Evolutionary conservation across 106 monocot genomes (phyloP), one percentile per base, ranked within the genome.

Genomic region (Dactylorhiza incarnata): DNA sequence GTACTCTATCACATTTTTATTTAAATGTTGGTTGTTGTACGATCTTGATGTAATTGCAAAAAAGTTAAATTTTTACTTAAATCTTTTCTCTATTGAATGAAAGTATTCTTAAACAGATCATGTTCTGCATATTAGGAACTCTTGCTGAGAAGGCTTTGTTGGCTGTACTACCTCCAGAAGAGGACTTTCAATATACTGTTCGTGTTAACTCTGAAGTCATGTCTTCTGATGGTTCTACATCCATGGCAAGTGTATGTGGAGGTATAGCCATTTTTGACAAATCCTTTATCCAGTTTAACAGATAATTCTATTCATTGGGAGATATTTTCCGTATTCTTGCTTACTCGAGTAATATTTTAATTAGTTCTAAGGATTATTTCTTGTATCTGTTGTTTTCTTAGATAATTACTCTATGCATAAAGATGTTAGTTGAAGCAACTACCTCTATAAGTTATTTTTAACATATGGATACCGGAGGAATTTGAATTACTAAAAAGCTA

Each of bases 171-270:
- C 97, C 97, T 74, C 87, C 91, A 50, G 97, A 97, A 75, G 77
- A 79, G 83, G 97, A 94, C 53, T 97, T 97, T 67, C 87, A 87
- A 49, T 97, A 97, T 77, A 83, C 97, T 59, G 86, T 94, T 74
- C 88, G 97, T 72, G 78, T 97, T 29, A 94, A 97, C 77, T 94
- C 97, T 54, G 94, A 97, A 83, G 97, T 97, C 14, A 89, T 97
- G 97, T 89, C 91, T 5, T 94, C 94, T 69, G 97, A 97, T 87
- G 97, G 97, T 72, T 97, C 97, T 48, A 97, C 97, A 78, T 94
- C 94, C 78, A 97, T 97, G 97, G 97, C 97, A 76, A 91, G 84
- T 84, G 97, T 97, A 24, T 97, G 97, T 83, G 97, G 89, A 87
- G 97, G 95, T 95, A 93, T 50, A 24, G 48, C 23, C n/a, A 37